Conservation (phyloP, 164 flowering plant species). For the Platanus orientalis region DNA sequence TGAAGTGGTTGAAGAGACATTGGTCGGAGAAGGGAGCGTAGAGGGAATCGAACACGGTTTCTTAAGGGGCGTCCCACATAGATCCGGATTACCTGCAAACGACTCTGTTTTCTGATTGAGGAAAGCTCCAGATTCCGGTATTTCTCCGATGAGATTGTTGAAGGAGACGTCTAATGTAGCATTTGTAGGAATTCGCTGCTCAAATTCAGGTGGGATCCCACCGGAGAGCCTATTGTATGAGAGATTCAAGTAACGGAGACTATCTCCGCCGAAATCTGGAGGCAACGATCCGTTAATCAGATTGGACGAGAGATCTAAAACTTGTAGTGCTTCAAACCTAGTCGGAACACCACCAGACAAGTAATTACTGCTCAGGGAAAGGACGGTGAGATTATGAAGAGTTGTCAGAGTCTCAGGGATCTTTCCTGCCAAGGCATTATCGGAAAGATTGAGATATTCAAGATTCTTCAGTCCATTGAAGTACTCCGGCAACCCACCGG, state of each 20-base stretch:
- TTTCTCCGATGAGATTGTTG: conserved; percentile 63
- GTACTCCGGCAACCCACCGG: conserved; percentile 55
- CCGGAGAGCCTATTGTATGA: conserved; percentile 64
- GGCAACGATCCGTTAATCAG: conserved; percentile 64
- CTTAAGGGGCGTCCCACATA: conserved; percentile 79
- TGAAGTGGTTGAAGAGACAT: conserved; percentile 30
- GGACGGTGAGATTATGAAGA: conserved; percentile 38
- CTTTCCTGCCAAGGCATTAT: conserved; percentile 65
- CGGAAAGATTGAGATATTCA: conserved; percentile 66
- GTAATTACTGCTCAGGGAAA: conserved; percentile 61
- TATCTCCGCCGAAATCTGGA: conserved; percentile 40
- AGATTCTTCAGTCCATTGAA: conserved; percentile 36
- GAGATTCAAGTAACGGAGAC: conserved; percentile 51
- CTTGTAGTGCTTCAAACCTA: conserved; percentile 32
- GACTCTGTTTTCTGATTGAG: conserved; percentile 45
- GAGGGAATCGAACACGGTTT: conserved; percentile 58
- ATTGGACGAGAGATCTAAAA: conserved; percentile 67
- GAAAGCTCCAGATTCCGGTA: conserved; percentile 46
- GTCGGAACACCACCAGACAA: conserved; percentile 48
- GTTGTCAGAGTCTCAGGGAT: conserved; percentile 44
- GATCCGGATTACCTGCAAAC: conserved; percentile 52
- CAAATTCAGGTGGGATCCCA: conserved; percentile 40
- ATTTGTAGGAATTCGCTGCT: conserved; percentile 33
- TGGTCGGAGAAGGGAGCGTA: conserved; percentile 43
- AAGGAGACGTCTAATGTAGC: conserved; percentile 63